phyloP scores from a whole-genome alignment of 2,329 filamentous ascomycete genomes.

The Trichoderma guizhouense region DNA sequence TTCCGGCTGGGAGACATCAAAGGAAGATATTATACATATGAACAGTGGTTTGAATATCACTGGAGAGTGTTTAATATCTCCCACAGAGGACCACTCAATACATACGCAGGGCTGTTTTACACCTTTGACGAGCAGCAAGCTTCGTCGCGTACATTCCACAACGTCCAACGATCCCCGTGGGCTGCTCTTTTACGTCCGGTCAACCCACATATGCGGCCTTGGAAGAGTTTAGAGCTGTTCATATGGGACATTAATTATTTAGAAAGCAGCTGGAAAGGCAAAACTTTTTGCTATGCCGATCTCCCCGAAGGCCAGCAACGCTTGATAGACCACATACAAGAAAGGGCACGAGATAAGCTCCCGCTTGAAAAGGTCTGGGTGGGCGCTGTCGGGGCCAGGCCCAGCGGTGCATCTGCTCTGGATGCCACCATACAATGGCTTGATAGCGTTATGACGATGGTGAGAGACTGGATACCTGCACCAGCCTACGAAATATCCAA shows the following conservation, averaged over 20 bases:
- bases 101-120: conserved; percentile 46
- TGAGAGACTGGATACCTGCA: conserved; percentile 38
- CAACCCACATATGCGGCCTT: conserved; percentile 35
- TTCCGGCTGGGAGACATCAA: conserved; percentile 24
- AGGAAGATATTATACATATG: conserved; percentile 23
- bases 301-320: conserved; percentile 46
- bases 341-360: conserved; percentile 28
- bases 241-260: conserved; percentile 49
- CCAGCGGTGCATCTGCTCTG: conserved; percentile 32
- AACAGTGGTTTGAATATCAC: conserved; percentile 27
- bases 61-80: neutral
- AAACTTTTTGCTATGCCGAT: conserved; percentile 29
- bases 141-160: conserved; percentile 17
- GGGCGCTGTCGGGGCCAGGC: conserved; percentile 32
- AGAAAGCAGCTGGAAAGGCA: conserved; percentile 24
- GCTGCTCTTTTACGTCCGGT: conserved; percentile 46
- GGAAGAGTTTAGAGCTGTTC: conserved; percentile 44
- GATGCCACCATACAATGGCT: conserved; percentile 44
- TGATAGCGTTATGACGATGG: conserved; percentile 30
- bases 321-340: conserved; percentile 39
- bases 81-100: conserved; percentile 22
- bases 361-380: conserved; percentile 46
- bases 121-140: conserved; percentile 42
- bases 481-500: conserved; percentile 25
- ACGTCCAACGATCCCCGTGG: conserved; percentile 46